Conservation (phyloP, 768 basidiomycete species). For the Xanthoconium stramineum region DNA sequence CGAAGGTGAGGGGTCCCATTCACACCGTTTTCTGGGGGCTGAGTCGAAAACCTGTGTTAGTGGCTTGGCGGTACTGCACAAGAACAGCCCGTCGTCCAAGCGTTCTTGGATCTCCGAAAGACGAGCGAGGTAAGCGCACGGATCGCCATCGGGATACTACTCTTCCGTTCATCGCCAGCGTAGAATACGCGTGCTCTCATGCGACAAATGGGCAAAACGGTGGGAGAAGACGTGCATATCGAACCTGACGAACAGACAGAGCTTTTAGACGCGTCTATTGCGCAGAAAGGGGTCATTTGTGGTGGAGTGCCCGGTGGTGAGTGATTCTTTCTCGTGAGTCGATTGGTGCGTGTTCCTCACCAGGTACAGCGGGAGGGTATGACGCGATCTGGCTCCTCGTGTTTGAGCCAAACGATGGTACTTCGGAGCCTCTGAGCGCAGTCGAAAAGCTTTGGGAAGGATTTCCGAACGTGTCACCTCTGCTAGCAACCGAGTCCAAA, state of each 20-base stretch:
- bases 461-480: slow-evolving; percentile 65
- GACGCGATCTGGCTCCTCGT: slow-evolving; percentile 96
- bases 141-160: not conserved
- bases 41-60: slow-evolving; percentile 30
- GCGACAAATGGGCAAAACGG: slow-evolving; percentile 75
- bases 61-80: slow-evolving; percentile 36
- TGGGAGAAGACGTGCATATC: slow-evolving; percentile 68
- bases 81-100: slow-evolving; percentile 40
- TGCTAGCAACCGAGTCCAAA: slow-evolving; percentile 67
- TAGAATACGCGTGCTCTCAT: slow-evolving; percentile 77
- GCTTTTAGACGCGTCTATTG: slow-evolving; percentile 74
- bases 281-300: slow-evolving; percentile 81
- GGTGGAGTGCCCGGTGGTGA: slow-evolving; percentile 96
- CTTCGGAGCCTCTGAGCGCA: slow-evolving; percentile 51
- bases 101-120: slow-evolving; percentile 56
- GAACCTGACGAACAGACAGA: slow-evolving; percentile 86
- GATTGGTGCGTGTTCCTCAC: not conserved
- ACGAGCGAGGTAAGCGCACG: slow-evolving; percentile 50
- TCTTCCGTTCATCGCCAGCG: not conserved
- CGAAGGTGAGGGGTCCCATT: slow-evolving; percentile 39
- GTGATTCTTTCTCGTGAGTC: slow-evolving; percentile 21
- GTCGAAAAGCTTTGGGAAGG: slow-evolving; percentile 68
- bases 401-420: slow-evolving; percentile 51
- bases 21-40: not conserved
- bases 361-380: slow-evolving; percentile 81